A percentile compares a stretch with the other conserved stretches of the same genome.
Evolutionary conservation across 176 grass and related monocot genomes (phyloP).

Genomic region (Aegilops bicornis): DNA sequence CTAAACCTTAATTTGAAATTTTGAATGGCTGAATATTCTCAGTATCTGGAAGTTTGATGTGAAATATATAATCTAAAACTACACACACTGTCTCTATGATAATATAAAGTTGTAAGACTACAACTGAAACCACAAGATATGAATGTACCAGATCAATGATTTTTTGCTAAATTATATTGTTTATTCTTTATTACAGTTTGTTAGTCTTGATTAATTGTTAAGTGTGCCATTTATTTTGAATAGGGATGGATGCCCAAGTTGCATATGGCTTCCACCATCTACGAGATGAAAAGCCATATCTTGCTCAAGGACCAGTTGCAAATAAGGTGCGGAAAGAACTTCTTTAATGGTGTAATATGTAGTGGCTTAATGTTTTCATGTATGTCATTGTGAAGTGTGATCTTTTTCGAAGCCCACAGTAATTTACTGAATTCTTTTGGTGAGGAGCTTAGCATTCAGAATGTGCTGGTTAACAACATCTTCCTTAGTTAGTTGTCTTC

Average conservation of each 20-base stretch:
- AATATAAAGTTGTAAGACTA: constrained; percentile 1
- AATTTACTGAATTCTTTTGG: neutral
- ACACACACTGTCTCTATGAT: neutral
- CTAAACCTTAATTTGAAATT: neutral
- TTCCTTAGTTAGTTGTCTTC: neutral
- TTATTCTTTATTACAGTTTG: constrained; percentile 23
- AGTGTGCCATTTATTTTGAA: constrained; percentile 35
- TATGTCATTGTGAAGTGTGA: constrained; percentile 1
- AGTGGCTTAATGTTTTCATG: neutral
- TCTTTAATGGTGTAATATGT: neutral
- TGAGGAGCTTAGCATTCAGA: neutral
- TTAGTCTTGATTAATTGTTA: neutral
- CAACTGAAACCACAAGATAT: neutral
- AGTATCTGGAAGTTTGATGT: constrained; percentile 7
- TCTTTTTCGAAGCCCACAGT: neutral
- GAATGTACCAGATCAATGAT: neutral
- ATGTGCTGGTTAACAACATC: neutral
- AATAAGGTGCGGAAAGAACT: constrained; percentile 71
- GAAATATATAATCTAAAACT: neutral
- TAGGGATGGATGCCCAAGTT: constrained; percentile 99
- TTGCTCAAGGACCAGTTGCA: constrained; percentile 88
- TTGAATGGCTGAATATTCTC: neutral
- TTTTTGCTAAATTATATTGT: neutral
- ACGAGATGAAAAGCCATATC: constrained; percentile 87
- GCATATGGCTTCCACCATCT: constrained; percentile 92